These are phyloP conservation scores for Ceratobasidium sp. DNA, from an alignment of 1,284 basidiomycete genomes.

Conservation along the genomic window DNA sequence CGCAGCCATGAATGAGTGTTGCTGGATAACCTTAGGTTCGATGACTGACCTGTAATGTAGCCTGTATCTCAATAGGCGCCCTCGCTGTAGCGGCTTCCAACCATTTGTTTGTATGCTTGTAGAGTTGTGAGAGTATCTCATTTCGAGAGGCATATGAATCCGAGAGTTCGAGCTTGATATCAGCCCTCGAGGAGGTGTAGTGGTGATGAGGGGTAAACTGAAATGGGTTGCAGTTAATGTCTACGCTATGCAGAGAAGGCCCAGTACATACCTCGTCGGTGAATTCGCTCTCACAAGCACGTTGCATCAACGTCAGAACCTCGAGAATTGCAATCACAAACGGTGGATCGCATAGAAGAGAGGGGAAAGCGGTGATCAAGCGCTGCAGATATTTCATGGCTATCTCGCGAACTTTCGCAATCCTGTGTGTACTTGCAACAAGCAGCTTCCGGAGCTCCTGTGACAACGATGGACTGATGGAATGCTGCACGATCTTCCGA, in stretches of 20 bases:
- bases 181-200: slow-evolving; percentile 81
- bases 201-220: slow-evolving; percentile 90
- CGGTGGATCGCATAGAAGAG: slow-evolving; percentile 89
- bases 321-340: slow-evolving; percentile 92
- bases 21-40: not conserved
- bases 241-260: not conserved
- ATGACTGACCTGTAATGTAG: slow-evolving; percentile 79
- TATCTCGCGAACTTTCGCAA: slow-evolving; percentile 81
- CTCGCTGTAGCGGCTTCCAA: slow-evolving; percentile 85
- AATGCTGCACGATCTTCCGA: slow-evolving; percentile 79
- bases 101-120: slow-evolving; percentile 81
- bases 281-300: slow-evolving; percentile 91
- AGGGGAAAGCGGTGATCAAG: slow-evolving; percentile 92
- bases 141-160: slow-evolving; percentile 90
- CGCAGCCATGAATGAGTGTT: not conserved
- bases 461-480: slow-evolving; percentile 77
- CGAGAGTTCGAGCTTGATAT: slow-evolving; percentile 81
- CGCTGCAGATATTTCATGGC: slow-evolving; percentile 86
- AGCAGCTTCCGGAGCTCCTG: slow-evolving; percentile 82
- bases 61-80: slow-evolving; percentile 92
- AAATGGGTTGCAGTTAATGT: slow-evolving; percentile 32
- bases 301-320: slow-evolving; percentile 87
- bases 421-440: slow-evolving; percentile 83
- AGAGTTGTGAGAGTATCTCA: slow-evolving; percentile 81
- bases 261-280: slow-evolving; percentile 80